phyloP scores from a whole-genome alignment of 441 rosid genomes.

The Jatropha multifida region DNA sequence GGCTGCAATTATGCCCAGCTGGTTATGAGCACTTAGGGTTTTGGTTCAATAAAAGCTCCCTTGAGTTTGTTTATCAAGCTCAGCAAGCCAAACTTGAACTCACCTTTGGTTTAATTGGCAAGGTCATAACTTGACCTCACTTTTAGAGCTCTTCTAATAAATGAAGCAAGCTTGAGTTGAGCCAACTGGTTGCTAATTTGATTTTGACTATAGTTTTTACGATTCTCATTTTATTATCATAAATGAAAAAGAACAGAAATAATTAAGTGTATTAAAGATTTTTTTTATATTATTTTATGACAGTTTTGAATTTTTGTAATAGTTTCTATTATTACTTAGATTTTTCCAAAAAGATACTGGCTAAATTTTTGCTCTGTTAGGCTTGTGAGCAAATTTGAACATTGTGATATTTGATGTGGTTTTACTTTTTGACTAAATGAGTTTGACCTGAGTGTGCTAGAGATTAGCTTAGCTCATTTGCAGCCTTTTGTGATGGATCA shows the following conservation, averaged over 20 bases:
- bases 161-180: not conserved
- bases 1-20: not conserved
- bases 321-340: not conserved
- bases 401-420: not conserved
- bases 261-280: too few relatives aligned
- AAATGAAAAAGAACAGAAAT: too few relatives aligned
- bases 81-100: not conserved
- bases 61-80: not conserved
- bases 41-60: not conserved
- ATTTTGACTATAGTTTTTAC: too few relatives aligned
- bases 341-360: not conserved
- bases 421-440: not conserved
- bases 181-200: too few relatives aligned
- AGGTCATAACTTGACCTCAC: too few relatives aligned
- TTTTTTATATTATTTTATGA: too few relatives aligned
- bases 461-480: not conserved
- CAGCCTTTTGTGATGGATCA: not conserved
- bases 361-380: not conserved
- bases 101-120: not conserved
- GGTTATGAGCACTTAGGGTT: not conserved
- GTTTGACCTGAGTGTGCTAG: not conserved
- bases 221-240: not conserved
- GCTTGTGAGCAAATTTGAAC: not conserved
- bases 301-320: not conserved
- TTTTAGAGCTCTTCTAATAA: not conserved